Evolutionary conservation across 768 basidiomycete genomes (phyloP).

Genomic region (Boletus edulis): DNA sequence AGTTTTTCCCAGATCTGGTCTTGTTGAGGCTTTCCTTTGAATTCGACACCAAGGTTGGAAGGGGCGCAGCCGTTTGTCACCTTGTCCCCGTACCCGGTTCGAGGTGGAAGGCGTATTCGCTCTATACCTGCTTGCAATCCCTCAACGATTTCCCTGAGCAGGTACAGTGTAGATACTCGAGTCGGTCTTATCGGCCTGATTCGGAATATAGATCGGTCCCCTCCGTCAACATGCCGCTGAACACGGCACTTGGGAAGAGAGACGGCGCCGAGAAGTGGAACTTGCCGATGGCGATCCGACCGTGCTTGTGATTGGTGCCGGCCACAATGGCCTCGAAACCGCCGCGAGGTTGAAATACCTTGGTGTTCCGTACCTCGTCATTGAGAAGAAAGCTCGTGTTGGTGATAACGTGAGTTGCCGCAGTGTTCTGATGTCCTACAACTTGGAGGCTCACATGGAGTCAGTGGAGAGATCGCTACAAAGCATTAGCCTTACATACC

Average conservation of each 20-base stretch:
- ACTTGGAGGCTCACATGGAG: background rate
- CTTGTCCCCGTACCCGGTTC: constrained; percentile 44
- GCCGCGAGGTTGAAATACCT: constrained; percentile 64
- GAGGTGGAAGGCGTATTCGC: constrained; percentile 49
- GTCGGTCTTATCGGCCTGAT: background rate
- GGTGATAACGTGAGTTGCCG: constrained; percentile 41
- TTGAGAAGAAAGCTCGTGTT: constrained; percentile 51
- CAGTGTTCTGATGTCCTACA: background rate
- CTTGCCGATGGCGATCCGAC: constrained; percentile 50
- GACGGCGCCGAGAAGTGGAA: constrained; percentile 13
- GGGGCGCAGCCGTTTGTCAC: constrained; percentile 50
- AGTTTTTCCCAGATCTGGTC: constrained; percentile 50
- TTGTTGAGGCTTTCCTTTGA: constrained; percentile 57
- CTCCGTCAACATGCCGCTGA: background rate
- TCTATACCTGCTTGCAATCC: constrained; percentile 60
- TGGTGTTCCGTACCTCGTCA: constrained; percentile 50
- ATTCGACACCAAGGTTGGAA: constrained; percentile 50
- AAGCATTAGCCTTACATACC: constrained; percentile 54
- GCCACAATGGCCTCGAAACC: constrained; percentile 62
- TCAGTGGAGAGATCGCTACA: constrained; percentile 58
- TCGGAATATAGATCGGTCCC: background rate
- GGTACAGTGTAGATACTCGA: background rate
- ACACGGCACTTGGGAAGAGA: constrained; percentile 45
- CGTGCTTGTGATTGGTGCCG: constrained; percentile 63
- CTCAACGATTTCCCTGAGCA: constrained; percentile 47